Evolutionary conservation across 441 rosid species (phyloP).

Genomic region (Aleurites moluccanus): DNA sequence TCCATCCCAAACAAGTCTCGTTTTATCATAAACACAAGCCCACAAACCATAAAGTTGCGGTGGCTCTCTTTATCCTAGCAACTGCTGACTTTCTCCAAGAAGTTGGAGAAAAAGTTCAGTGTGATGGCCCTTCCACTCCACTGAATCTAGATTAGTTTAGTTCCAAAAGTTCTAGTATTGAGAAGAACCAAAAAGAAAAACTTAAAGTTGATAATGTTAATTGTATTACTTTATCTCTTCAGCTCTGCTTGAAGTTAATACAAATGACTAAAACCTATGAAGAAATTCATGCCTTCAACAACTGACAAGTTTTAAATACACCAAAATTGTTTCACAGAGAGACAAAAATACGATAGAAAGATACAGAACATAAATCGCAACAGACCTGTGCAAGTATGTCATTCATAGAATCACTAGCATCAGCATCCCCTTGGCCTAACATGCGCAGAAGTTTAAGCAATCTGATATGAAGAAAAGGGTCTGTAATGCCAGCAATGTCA

Average conservation of each 20-base stretch:
- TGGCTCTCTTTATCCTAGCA: background rate
- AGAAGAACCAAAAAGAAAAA: background rate
- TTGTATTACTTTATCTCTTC: background rate
- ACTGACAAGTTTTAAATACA: background rate
- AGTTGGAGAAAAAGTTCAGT: background rate
- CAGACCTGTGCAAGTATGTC: slow-evolving; percentile 99
- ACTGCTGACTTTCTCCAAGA: background rate
- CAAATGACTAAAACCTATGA: background rate
- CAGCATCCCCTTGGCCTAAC: slow-evolving; percentile 95
- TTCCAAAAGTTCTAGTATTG: background rate
- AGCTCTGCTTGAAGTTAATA: background rate
- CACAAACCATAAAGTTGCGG: background rate
- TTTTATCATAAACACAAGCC: slow-evolving; percentile 7
- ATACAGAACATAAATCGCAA: slow-evolving; percentile 21
- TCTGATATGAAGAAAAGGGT: slow-evolving; percentile 97
- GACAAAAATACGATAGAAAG: background rate
- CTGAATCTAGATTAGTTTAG: background rate
- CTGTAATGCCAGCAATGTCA: slow-evolving; percentile 95
- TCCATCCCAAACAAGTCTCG: background rate
- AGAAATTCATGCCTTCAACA: background rate
- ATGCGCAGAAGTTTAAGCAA: slow-evolving; percentile 82
- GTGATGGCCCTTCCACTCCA: background rate
- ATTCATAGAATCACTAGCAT: slow-evolving; percentile 94
- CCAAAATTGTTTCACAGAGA: background rate
- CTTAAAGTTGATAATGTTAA: background rate